Conservation (phyloP, 2,329 filamentous ascomycete species). For the Lasiodiplodia citricola region DNA sequence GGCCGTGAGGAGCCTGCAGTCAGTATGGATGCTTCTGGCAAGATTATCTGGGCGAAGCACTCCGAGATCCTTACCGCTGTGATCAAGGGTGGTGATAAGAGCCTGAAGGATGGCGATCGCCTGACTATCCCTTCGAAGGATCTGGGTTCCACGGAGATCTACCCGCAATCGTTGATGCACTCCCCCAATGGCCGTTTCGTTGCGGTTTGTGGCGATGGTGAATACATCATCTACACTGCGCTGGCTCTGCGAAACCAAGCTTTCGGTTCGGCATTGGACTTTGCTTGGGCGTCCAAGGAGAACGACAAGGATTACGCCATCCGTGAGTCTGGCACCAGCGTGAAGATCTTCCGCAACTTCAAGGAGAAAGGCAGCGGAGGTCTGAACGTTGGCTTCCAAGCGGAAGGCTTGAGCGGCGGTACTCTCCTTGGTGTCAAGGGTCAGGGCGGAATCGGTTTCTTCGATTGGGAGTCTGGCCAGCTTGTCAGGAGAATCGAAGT, state of each 20-base stretch:
- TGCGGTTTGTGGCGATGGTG: conserved; percentile 90
- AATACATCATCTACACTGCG: conserved; percentile 99
- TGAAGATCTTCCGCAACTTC: conserved; percentile 98
- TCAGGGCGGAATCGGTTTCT: conserved; percentile 92
- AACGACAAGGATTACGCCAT: conserved; percentile 99
- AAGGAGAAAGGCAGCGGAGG: conserved; percentile 81
- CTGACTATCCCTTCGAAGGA: conserved; percentile 91
- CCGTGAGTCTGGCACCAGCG: conserved; percentile 88
- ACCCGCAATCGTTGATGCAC: conserved; percentile 91
- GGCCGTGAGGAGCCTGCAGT: conserved; percentile 96
- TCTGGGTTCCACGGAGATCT: conserved; percentile 93
- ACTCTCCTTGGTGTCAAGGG: conserved; percentile 92
- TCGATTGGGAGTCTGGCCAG: conserved; percentile 90
- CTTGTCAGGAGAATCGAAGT: conserved; percentile 91
- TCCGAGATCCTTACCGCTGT: conserved; percentile 94
- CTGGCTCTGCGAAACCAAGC: conserved; percentile 97
- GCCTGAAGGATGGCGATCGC: conserved; percentile 84
- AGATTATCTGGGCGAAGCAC: conserved; percentile 94
- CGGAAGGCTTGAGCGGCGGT: conserved; percentile 87
- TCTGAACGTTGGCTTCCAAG: conserved; percentile 92
- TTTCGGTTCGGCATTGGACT: conserved; percentile 93
- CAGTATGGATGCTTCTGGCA: conserved; percentile 95
- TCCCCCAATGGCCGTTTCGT: conserved; percentile 95
- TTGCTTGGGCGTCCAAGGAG: conserved; percentile 95
- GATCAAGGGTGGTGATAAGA: conserved; percentile 87